phyloP scores from a whole-genome alignment of 1,139 yeast species.

The Debaryomyces sp. region DNA sequence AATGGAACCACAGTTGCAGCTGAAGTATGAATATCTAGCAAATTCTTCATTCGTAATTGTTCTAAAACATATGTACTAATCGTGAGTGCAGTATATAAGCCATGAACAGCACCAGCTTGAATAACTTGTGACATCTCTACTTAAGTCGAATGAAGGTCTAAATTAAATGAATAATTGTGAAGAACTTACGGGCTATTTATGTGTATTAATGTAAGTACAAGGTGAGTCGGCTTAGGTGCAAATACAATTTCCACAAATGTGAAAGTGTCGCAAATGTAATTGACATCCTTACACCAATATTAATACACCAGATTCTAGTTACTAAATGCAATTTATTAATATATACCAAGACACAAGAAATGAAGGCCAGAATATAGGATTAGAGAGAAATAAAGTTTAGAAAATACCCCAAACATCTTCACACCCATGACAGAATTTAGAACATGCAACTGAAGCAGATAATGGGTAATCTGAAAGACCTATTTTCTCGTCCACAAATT shows the following conservation, averaged over 20 bases:
- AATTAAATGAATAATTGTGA: not conserved
- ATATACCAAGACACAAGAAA: constrained; percentile 9
- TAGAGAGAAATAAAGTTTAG: constrained; percentile 16
- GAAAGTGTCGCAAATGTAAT: constrained; percentile 2
- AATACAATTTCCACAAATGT: constrained; percentile 4
- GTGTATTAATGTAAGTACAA: not conserved
- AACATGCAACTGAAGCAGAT: constrained; percentile 97
- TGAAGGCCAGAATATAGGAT: constrained; percentile 5
- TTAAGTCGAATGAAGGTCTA: not conserved
- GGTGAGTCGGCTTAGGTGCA: constrained; percentile 1
- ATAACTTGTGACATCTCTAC: constrained; percentile 25
- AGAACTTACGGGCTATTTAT: not conserved
- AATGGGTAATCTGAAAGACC: constrained; percentile 95
- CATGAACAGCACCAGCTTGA: constrained; percentile 48
- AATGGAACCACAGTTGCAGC: constrained; percentile 43
- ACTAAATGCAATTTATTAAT: constrained; percentile 5
- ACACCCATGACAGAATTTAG: constrained; percentile 97
- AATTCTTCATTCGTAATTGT: constrained; percentile 36
- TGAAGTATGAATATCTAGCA: constrained; percentile 37
- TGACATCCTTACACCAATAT: not conserved
- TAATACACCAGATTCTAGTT: not conserved
- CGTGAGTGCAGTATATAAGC: constrained; percentile 39
- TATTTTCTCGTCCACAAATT: constrained; percentile 92
- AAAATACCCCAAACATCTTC: constrained; percentile 95
- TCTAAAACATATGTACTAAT: constrained; percentile 42